Conservation (phyloP, 179 eudicot genomes). For the Monotropa hypopitys region DNA sequence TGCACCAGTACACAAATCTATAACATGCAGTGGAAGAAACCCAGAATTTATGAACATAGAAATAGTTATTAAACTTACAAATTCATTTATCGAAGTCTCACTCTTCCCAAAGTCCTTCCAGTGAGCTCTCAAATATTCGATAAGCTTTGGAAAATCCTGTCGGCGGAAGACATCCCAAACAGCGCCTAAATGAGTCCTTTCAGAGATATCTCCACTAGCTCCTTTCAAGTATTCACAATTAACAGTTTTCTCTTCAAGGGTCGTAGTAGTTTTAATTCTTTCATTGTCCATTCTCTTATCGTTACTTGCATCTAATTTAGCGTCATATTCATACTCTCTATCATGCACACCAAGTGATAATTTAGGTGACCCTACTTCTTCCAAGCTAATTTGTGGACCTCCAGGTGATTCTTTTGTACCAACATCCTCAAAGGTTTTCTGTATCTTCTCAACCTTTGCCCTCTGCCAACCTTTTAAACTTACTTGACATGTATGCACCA, state of each 20-base stretch:
- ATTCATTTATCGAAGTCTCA: conserved; percentile 17
- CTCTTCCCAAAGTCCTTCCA: conserved; percentile 40
- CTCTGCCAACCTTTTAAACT: conserved; percentile 36
- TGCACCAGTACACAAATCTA: conserved; percentile 1
- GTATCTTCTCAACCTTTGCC: conserved; percentile 23
- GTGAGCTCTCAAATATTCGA: conserved; percentile 44
- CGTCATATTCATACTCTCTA: conserved; percentile 22
- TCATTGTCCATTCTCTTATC: conserved; percentile 28
- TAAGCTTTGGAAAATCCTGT: conserved; percentile 66
- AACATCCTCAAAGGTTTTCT: conserved; percentile 25
- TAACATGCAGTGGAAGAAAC: neutral
- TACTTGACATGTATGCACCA: conserved; percentile 63
- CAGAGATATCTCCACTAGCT: conserved; percentile 15
- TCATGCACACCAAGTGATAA: conserved; percentile 23
- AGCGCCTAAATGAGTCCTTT: conserved; percentile 43
- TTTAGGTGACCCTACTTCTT: conserved; percentile 19
- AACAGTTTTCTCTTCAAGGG: conserved; percentile 14
- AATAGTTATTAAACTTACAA: conserved; percentile 24
- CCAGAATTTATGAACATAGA: neutral
- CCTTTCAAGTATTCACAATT: conserved; percentile 31
- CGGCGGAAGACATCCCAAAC: conserved; percentile 88
- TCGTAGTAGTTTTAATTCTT: conserved; percentile 14
- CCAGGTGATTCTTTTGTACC: conserved; percentile 21
- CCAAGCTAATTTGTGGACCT: conserved; percentile 25
- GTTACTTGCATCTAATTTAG: conserved; percentile 26